These are phyloP conservation scores for Fusarium illudens DNA, from an alignment of 2,329 filamentous ascomycete species.

Conservation along the genomic window DNA sequence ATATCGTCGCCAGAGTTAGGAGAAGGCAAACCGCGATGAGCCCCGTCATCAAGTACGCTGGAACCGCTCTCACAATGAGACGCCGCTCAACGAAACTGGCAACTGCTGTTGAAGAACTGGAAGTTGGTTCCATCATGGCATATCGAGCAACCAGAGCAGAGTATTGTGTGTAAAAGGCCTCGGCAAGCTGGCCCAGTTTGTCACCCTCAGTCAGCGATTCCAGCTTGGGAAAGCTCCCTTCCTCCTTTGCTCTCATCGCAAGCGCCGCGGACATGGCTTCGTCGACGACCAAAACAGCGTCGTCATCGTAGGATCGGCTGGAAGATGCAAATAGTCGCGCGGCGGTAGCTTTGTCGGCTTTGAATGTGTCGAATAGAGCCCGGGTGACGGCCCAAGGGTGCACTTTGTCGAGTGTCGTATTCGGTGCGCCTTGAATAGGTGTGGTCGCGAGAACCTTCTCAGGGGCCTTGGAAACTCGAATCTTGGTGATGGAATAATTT, in stretches of 20 bases:
- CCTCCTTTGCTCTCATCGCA: slow-evolving; percentile 37
- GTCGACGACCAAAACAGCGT: slow-evolving; percentile 44
- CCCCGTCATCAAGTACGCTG: slow-evolving; percentile 45
- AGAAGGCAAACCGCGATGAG: slow-evolving; percentile 42
- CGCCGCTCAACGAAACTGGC: slow-evolving; percentile 43
- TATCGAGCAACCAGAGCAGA: slow-evolving; percentile 46
- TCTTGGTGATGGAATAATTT: slow-evolving; percentile 29
- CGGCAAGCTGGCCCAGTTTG: slow-evolving; percentile 39
- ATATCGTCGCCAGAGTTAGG: slow-evolving; percentile 31
- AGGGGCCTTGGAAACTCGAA: slow-evolving; percentile 30
- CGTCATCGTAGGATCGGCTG: slow-evolving; percentile 30
- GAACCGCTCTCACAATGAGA: slow-evolving; percentile 42
- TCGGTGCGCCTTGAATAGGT: slow-evolving; percentile 6
- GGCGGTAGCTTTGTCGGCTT: slow-evolving; percentile 2
- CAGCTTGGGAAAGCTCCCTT: slow-evolving; percentile 27
- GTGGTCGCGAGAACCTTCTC: slow-evolving; percentile 22
- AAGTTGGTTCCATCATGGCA: slow-evolving; percentile 40
- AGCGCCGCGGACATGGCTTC: slow-evolving; percentile 47
- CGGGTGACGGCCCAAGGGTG: slow-evolving; percentile 32
- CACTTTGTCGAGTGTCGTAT: slow-evolving; percentile 31
- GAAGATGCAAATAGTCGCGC: slow-evolving; percentile 2
- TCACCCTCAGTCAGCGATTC: slow-evolving; percentile 37
- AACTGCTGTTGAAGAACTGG: slow-evolving; percentile 32
- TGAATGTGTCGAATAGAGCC: slow-evolving; percentile 33
- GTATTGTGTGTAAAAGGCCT: slow-evolving; percentile 48